Conservation (phyloP, 1,284 basidiomycete species). For the Cryptococcus hybrid region DNA sequence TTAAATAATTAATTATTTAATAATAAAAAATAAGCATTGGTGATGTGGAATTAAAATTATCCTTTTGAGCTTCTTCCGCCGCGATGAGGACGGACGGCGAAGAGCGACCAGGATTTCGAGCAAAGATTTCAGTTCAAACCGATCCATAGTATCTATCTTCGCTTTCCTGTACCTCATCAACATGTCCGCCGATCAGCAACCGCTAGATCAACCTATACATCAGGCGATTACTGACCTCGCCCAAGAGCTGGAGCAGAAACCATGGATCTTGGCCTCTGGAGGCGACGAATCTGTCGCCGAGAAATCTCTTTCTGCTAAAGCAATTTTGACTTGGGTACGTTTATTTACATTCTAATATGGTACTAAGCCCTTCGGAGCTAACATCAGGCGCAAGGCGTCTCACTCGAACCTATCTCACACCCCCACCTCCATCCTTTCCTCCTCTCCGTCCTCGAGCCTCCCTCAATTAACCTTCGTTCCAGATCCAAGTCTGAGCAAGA, state of each 20-base stretch:
- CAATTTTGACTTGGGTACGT: conserved; percentile 73
- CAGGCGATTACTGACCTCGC: conserved; percentile 9
- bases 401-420: conserved; percentile 62
- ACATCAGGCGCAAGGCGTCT: conserved; percentile 36
- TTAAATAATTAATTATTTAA: too few relatives aligned
- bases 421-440: conserved; percentile 68
- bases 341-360: neutral
- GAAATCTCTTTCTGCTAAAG: conserved; percentile 68
- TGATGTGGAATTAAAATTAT: too few relatives aligned
- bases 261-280: conserved; percentile 33
- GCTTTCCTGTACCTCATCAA: too few relatives aligned
- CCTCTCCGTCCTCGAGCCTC: conserved; percentile 61
- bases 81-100: too few relatives aligned
- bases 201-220: neutral
- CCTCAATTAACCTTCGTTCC: conserved; percentile 54
- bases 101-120: too few relatives aligned
- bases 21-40: too few relatives aligned
- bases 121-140: too few relatives aligned
- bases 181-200: too few relatives aligned
- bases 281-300: conserved; percentile 60
- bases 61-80: too few relatives aligned
- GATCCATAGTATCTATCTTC: too few relatives aligned
- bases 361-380: neutral
- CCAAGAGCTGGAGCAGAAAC: conserved; percentile 10
- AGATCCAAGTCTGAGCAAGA: conserved; percentile 41